Evolutionary conservation across 1,284 basidiomycete genomes (phyloP), one percentile per base, ranked within the genome.

Genomic region (Jaminaea rosea): DNA sequence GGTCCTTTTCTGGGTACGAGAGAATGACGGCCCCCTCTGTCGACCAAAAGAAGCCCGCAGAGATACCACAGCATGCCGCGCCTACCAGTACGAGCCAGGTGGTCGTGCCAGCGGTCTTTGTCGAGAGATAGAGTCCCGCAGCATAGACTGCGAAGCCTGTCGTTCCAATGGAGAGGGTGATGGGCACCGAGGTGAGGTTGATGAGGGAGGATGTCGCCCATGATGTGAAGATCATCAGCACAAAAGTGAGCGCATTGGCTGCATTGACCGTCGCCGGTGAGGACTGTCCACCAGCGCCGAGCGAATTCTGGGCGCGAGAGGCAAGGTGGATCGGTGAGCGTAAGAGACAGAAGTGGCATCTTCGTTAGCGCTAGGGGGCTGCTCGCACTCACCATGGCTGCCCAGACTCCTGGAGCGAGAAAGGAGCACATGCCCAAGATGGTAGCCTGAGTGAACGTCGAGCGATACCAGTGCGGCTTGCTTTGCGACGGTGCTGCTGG

Each of bases 31-130:
- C 65, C 1, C 67, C 64, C 47, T 69, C 75, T 11, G 61, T 59
- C 0, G 54, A 52, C 70, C 74, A 76, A 47, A 75, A 75, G 0
- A 65, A 28, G n/a, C 75, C 72, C 0, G 74, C 73, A 3, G 52
- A 58, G 24, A 69, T 57, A 42, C 75, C 76, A 46, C 76, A 77
- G 3, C 72, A 52, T 0, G 62, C 69, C 0, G 75, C 75, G 1
- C 75, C 76, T 3, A 77, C 50, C 23, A 76, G 52, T 21, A 77
- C 55, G 46, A 75, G 65, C 73, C 73, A 75, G 15, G 65, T 65
- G 7, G 59, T 47, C 3, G 15, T 21, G 31, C 23, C 11, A 11
- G 55, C 63, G 28, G 54, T 65, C n/a, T 53, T 50, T 26, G 56
- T 61, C 50, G 69, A 69, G 6, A 55, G 46, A 34, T 69, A 75